Evolutionary conservation across 345 rosid species (phyloP), one percentile per base, ranked within the genome.

Genomic region (Lumnitzera racemosa): DNA sequence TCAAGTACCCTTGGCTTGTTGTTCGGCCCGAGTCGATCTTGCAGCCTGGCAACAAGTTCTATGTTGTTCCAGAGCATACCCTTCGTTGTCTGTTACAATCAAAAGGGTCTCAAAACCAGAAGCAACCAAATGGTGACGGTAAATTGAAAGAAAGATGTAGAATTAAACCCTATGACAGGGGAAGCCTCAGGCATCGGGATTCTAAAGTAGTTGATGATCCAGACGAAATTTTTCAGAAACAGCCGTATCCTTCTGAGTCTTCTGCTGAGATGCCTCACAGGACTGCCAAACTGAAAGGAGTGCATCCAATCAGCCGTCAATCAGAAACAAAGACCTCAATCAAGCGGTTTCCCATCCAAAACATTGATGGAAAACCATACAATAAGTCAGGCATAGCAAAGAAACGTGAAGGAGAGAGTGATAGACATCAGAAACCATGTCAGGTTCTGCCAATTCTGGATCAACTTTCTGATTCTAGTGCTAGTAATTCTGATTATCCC

Each of bases 1-100:
- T 81, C 72, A 61, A 16, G 70, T 65, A 57, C 54, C 82, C 80
- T 2, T 78, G 82, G 81, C 43, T 75, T 31, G 82, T 75, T n/a
- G 75, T 81, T 23, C 54, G 56, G 20, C 80, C 80, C 0, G 71
- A 80, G 49, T 72, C 80, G 0, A 20, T 77, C 31, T 25, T 78
- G 67, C 72, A 67, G 46, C 76, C 74, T 3, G 85, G 80, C 3
- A 48, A 56, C 17, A 73, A 70, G 25, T 81, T 73, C 61, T 73
- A 56, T 54, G 55, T 81, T 13, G 82, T 81, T 56, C 82, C 82
- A 1, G 36, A 53, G 53, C 69, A 70, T 60, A 77, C 85, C 0
- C 53, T 80, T 47, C 60, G 25, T 20, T 51, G 57, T 46, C 51
- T 80, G 55, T 24, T 73, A 57, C 60, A n/a, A 36, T 13, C 53